Base-by-base conservation (phyloP, 352 stramenopile genomes). In the Phytopythium delawarense region DNA sequence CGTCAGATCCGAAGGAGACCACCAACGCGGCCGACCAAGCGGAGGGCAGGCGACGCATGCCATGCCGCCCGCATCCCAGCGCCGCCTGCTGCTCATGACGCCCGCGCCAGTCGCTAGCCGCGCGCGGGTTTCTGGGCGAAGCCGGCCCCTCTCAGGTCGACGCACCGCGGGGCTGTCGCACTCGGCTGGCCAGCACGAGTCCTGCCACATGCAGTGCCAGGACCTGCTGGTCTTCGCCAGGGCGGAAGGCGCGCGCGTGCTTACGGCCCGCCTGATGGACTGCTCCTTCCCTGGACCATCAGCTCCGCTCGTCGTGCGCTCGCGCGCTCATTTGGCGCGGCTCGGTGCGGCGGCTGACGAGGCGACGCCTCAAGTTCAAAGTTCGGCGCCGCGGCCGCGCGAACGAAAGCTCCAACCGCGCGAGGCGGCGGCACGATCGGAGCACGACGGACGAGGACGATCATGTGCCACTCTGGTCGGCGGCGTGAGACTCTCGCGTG, bases 171-270 rank as follows among this genome's bases (percentile, higher is more conserved):
- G 35, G 35, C 35, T 15, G 18, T 39, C 52, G 9, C 16, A 40
- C 23, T 57, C 50, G 45, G n/a, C 45, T 32, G n/a, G 45, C 16
- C 35, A 40, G 18, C 40, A 32, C 28, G 28, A 4, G 28, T 6
- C 28, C 28, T 32, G 28, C 28, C 28, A 32, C 28, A 32, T 32
- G 28, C 28, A 32, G 28, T 7, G 28, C 28, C 28, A 11, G 15
- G 48, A 32, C 48, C 48, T 54, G 48, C 30, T 42, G 15, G 50
- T 37, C 50, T 56, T 56, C 25, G 13, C 13, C n/a, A n/a, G 48
- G 39, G 0, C 5, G 39, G 15, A 11, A 45, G 13, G 16, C 42
- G 42, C 6, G 20, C 42, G 42, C 42, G 42, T 49, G 42, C 42
- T 49, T 49, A 49, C 42, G 42, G 7, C 20, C 42, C 20, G 42